Evolutionary conservation across 1,284 basidiomycete species (phyloP).

Genomic region (Irpex rosettiformis): DNA sequence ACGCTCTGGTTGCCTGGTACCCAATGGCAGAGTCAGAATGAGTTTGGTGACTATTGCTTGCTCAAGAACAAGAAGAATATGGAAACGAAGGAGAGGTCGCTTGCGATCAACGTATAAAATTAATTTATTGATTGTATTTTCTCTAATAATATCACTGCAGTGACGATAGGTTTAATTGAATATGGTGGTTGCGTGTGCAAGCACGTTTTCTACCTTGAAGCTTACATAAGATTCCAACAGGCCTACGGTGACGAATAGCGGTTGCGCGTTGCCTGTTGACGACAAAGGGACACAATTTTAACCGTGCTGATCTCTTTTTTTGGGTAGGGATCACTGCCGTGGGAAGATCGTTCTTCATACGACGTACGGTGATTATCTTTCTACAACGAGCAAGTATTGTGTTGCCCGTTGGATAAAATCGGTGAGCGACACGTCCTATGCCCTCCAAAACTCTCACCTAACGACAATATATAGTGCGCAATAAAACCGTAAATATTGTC

Average conservation of each 20-base stretch:
- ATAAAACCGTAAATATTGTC: too few species aligned
- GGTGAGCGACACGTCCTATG: too few species aligned
- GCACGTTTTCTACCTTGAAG: too few species aligned
- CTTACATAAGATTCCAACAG: too few species aligned
- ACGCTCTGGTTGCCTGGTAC: slow-evolving; percentile 75
- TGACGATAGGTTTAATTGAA: not conserved
- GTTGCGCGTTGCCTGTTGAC: too few species aligned
- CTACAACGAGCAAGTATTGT: too few species aligned
- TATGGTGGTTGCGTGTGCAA: too few species aligned
- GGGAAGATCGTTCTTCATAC: not conserved
- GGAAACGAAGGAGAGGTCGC: slow-evolving; percentile 35
- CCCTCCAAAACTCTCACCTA: not conserved
- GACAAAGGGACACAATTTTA: too few species aligned
- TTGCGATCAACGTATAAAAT: slow-evolving; percentile 17
- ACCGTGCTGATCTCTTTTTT: not conserved
- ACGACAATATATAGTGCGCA: too few species aligned
- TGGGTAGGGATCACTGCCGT: not conserved
- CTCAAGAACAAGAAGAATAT: slow-evolving; percentile 50
- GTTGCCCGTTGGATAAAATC: too few species aligned
- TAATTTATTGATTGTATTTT: not conserved
- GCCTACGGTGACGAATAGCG: too few species aligned
- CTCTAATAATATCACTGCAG: not conserved
- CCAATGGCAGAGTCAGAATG: slow-evolving; percentile 60
- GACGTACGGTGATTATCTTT: too few species aligned
- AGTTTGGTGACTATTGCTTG: slow-evolving; percentile 71